Evolutionary conservation across 2,329 filamentous ascomycete species (phyloP), one percentile per base, ranked within the genome.

Genomic region (Exophiala alcalophila): DNA sequence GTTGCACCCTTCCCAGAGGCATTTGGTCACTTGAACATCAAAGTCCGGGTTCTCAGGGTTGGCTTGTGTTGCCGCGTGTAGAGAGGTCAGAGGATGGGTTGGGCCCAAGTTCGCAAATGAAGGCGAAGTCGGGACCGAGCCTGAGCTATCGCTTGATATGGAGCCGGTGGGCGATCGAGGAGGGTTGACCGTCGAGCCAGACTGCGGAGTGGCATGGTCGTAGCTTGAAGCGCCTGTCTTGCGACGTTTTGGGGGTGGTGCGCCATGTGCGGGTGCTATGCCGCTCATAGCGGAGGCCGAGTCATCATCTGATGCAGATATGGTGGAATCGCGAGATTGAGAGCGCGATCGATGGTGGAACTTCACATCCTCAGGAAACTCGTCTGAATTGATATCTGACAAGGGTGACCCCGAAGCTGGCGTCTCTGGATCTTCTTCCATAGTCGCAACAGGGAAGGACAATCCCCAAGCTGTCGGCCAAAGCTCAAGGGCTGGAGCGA

Each of bases 101-200:
- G 63, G 45, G 59, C 56, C 25, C 26, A 80, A 69, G 60, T 84
- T 61, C 69, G 85, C 65, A 66, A 83, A 74, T 61, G 75, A 70
- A 11, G 81, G 81, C 1, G 83, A 86, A 60, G 79, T 83, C 18
- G 86, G 86, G 34, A 90, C 80, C 44, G 88, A 89, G 63, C 88
- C 88, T 23, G 86, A 90, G 35, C 86, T 94, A 66, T 98, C 92
- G 39, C 86, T 88, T 5, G 89, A 95, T 47, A 97, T 83, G 40
- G 89, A 85, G 37, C 80, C 79, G 68, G 55, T 76, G 64, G 63
- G 80, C 65, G 47, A 75, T 19, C 67, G 61, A 15, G 63, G 56
- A 12, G 59, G 56, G 14, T 63, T 56, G 4, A 62, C 61, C 6
- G 50, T 53, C 12, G 38, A 48, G 14, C 42, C 49, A 24, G 68